phyloP scores from a whole-genome alignment of 2,329 filamentous ascomycete genomes.

The Lecanicillium sp. region DNA sequence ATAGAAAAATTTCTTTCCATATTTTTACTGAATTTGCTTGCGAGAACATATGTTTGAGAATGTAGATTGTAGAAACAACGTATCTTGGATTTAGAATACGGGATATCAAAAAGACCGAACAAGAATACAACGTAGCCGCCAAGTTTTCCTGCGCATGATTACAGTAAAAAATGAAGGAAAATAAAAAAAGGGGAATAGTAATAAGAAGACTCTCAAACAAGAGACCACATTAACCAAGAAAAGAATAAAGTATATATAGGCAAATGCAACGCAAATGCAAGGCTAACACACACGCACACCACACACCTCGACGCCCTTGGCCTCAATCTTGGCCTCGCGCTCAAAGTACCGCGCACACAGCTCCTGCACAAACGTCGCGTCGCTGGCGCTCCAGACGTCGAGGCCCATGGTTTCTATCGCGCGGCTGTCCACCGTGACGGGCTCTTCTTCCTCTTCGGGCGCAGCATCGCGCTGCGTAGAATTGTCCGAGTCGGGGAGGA shows the following conservation, averaged over 20 bases:
- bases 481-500: conserved; percentile 17
- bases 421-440: conserved; percentile 52
- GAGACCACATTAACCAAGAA: too few species aligned
- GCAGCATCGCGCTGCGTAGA: conserved; percentile 12
- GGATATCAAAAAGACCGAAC: too few species aligned
- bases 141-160: too few species aligned
- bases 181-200: too few species aligned
- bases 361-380: conserved; percentile 61
- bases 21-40: too few species aligned
- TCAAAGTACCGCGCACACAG: conserved; percentile 59
- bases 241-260: neutral
- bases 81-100: too few species aligned
- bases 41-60: too few species aligned
- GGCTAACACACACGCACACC: conserved; percentile 59
- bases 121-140: too few species aligned
- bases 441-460: conserved; percentile 24
- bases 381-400: conserved; percentile 66
- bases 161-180: too few species aligned
- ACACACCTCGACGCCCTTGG: conserved; percentile 66
- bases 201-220: too few species aligned
- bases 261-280: neutral
- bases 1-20: too few species aligned
- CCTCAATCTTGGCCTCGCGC: conserved; percentile 54
- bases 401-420: conserved; percentile 66
- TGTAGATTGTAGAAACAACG: too few species aligned